Conservation (phyloP, 495 filamentous ascomycete genomes). For the Cairneyella variabilis region DNA sequence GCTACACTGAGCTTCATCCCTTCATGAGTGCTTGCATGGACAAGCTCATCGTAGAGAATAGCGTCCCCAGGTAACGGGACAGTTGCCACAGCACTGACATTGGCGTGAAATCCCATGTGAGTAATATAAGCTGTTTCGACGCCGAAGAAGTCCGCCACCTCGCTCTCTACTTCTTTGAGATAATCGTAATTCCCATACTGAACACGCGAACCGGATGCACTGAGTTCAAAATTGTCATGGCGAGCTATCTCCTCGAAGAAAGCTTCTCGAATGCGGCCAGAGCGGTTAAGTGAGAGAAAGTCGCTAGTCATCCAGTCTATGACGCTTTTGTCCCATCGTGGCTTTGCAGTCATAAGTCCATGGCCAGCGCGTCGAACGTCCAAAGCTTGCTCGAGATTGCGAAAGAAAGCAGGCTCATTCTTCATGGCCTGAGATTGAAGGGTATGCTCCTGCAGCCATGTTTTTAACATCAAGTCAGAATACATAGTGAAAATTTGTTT, state of each 20-base stretch:
- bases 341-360: constrained; percentile 6
- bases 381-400: constrained; percentile 31
- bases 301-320: constrained; percentile 45
- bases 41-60: constrained; percentile 60
- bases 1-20: constrained; percentile 57
- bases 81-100: constrained; percentile 49
- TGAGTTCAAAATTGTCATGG: constrained; percentile 25
- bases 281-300: constrained; percentile 35
- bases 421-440: constrained; percentile 25
- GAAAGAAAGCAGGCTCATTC: constrained; percentile 27
- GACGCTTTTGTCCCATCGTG: constrained; percentile 10
- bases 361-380: constrained; percentile 25
- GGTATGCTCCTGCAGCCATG: too few species aligned
- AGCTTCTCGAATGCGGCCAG: constrained; percentile 21
- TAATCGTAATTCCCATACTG: constrained; percentile 57
- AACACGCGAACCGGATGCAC: constrained; percentile 38
- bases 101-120: constrained; percentile 62
- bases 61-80: constrained; percentile 59
- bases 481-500: too few species aligned
- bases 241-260: constrained; percentile 35
- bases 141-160: constrained; percentile 56
- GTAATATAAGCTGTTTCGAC: constrained; percentile 50
- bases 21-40: constrained; percentile 63
- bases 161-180: constrained; percentile 50
- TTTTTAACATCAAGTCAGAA: too few species aligned